Base-by-base conservation (phyloP, 495 filamentous ascomycete genomes). In the Penicillium cataractarum region DNA sequence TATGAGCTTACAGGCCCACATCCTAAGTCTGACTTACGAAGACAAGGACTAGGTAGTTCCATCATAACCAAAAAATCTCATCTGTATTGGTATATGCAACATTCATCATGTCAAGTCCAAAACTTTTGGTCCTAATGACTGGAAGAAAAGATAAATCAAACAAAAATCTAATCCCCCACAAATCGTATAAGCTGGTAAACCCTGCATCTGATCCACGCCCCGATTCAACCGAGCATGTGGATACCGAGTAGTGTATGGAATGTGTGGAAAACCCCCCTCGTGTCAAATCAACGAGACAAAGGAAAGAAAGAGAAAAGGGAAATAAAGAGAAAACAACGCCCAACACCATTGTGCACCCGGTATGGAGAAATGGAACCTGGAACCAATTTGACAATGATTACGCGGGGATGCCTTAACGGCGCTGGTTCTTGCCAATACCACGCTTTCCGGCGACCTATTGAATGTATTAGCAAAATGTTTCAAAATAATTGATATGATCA, bases 361-460 rank as follows among this genome's bases (percentile, higher is more conserved):
- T 65, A 69, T 67, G 60, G 65, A 70, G 35, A 56, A 42, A 54
- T 21, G 1, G 66, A 60, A 39, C 33, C 22, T 29, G 22, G 37
- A 56, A 46, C 68, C 68, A 72, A 70, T 70, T 71, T 62, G 69
- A 75, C 62, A 64, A 71, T 69, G 71, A 76, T 74, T 74, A 76
- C 65, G 64, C 37, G 17, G 35, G 35, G 26, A 35, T 27, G 24
- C 59, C 62, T 74, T 80, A 87, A 74, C 84, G 83, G 68, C 82
- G 79, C 61, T 84, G 76, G 50, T 78, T 86, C 80, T 86, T 87
- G 59, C 83, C 84, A 65, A 86, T 84, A 42, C 80, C 75, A 55
- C 84, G 80, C 70, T 87, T 87, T 62, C 85, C 85, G 62, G 83
- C 68, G 70, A 78, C 86, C 83, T 85, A 58, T 24, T 33, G 52